Evolutionary conservation across 495 filamentous ascomycete genomes (phyloP).

Genomic region (Talaromyces proteolyticus): DNA sequence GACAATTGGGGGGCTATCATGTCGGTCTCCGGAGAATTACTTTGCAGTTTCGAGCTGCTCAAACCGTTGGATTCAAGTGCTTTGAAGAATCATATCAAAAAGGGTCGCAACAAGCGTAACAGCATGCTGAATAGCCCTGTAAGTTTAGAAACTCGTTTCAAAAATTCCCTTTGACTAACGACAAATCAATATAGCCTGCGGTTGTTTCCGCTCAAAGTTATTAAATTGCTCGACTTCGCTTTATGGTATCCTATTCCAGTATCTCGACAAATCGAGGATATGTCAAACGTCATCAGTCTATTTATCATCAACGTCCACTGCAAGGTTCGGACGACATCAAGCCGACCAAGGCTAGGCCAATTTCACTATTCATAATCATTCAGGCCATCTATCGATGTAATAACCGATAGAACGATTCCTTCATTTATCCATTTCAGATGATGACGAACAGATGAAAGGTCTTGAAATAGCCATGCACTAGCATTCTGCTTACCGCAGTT

Average conservation of each 20-base stretch:
- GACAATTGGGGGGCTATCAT: slow-evolving; percentile 99
- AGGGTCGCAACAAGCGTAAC: slow-evolving; percentile 84
- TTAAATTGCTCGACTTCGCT: slow-evolving; percentile 15
- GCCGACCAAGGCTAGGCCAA: neutral
- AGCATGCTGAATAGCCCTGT: slow-evolving; percentile 93
- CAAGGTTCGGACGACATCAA: neutral
- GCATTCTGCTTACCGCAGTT: neutral
- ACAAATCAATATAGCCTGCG: slow-evolving; percentile 33
- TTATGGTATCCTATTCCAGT: neutral
- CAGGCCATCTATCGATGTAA: neutral
- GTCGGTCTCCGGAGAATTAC: slow-evolving; percentile 87
- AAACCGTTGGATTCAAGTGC: slow-evolving; percentile 97
- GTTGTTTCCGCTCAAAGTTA: slow-evolving; percentile 43
- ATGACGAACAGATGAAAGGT: neutral
- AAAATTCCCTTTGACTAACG: slow-evolving; percentile 14
- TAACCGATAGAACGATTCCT: neutral
- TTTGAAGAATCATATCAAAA: slow-evolving; percentile 98
- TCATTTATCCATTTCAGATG: neutral
- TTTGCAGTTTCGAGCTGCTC: slow-evolving; percentile 95
- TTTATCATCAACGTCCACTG: neutral
- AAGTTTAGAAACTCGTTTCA: slow-evolving; percentile 28
- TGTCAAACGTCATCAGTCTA: neutral
- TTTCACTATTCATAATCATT: neutral
- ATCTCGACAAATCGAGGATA: neutral
- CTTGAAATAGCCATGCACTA: neutral